Base-by-base conservation (phyloP, 1,284 basidiomycete species). In the Marasmius tenuissimus region DNA sequence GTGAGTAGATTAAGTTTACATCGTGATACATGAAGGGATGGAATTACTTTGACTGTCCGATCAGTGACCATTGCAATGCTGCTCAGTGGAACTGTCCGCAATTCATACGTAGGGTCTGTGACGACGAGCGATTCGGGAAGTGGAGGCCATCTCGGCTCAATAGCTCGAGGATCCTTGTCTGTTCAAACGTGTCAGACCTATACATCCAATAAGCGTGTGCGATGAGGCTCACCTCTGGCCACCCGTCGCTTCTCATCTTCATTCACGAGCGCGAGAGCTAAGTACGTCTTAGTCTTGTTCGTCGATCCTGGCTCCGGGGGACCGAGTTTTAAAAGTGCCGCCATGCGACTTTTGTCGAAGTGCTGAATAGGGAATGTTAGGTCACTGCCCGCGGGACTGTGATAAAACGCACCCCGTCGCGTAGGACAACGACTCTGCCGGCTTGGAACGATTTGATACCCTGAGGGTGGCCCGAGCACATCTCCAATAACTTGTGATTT, bases 371-470 rank as follows among this genome's bases (percentile, higher is more conserved):
- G 58, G 22, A 62, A 57, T 59, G 33, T 56, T 35, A 58, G 53
- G 42, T 16, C 51, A 39, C 59, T 27, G 58, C 27, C 50, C n/a
- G 9, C 50, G 40, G 55, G 9, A 60, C 42, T 14, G 59, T 33
- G 35, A 14, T 52, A 53, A n/a, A 8, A 59, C 38, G 72, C 88
- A 96, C 96, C 58, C 85, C 85, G 71, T 98, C 92, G 50, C 89
- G 85, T 38, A 99, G 75, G 18, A 99, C 73, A 1, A 99, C 86
- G 14, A 98, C 85, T 54, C 97, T 81, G 0, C 96, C 97, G 0
- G 87, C 72, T 4, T 76, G 73, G 42, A 99, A 76, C 3, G 85
- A 77, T 76, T 92, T 94, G 33, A 79, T 78, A 4, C 91, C 91
- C 66, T 90, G 86, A 18, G 84, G 83, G 62, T 91, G 84, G 27